Base-by-base conservation (phyloP, 1,284 basidiomycete genomes). In the Exsudoporus floridanus region DNA sequence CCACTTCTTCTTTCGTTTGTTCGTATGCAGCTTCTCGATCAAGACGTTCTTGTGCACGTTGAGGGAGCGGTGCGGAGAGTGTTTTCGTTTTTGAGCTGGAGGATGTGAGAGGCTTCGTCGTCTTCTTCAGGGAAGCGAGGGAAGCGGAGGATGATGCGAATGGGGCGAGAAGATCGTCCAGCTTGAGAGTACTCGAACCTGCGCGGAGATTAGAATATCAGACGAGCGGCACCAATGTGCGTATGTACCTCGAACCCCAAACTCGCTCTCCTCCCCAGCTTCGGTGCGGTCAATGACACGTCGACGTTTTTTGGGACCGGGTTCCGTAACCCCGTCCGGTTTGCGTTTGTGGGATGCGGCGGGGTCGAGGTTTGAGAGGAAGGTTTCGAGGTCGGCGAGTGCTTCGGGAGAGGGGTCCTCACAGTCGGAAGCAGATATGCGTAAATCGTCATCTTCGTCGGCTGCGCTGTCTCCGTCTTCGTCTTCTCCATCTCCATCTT, bases 1-100 rank as follows among this genome's bases (percentile, higher is more conserved):
- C 84, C 3, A 96, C 90, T 69, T 98, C 95, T 60, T 84, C 82
- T 65, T 92, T 93, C 4, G 94, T 97, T 70, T 90, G 82, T 63
- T 94, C 91, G 70, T 98, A 98, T 0, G 96, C 97, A 4, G 94
- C 96, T 67, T 94, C 86, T 40, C 96, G 86, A 63, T 98, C 94
- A 1, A 98, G 73, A 41, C 90, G 86, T 58, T 98, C 94, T 69
- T 98, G 92, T 0, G 86, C 83, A 31, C 93, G 81, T 25, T 86
- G 84, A 3, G 94, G 93, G 1, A 98, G 77, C 0, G 97, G 97
- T 0, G 93, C 94, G 4, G 91, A 73, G 3, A 98, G 77, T 0
- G 88, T 82, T 52, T 85, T 83, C 57, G 61, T 71, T 57, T 67
- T 69, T 5, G 27, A 42, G 31, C 53, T 64, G 6, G 66, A 64